Evolutionary conservation across 306 rosid genomes (phyloP).

Genomic region (Malus sieversii): DNA sequence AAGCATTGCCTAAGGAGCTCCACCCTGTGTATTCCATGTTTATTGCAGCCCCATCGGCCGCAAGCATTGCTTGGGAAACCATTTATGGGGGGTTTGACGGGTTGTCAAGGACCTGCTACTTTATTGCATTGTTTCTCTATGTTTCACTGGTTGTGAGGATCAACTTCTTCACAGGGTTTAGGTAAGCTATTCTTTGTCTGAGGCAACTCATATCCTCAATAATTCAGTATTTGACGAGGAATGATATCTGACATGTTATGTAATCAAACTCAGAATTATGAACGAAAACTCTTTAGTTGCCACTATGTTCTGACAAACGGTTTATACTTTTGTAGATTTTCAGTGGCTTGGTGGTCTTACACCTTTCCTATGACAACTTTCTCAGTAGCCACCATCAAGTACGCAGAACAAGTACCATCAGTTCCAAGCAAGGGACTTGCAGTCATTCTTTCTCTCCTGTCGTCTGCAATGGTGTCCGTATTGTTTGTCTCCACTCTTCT

Average conservation of each 20-base stretch:
- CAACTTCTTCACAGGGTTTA: slow-evolving; percentile 80
- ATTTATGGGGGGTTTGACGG: slow-evolving; percentile 66
- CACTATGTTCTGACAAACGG: too few relatives aligned
- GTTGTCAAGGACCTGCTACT: slow-evolving; percentile 63
- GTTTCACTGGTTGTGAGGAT: slow-evolving; percentile 58
- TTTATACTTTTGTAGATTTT: slow-evolving; percentile 45
- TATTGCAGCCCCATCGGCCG: slow-evolving; percentile 82
- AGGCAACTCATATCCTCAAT: not conserved
- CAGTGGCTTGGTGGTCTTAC: slow-evolving; percentile 93
- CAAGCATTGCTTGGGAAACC: slow-evolving; percentile 67
- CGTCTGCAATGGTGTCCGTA: slow-evolving; percentile 60
- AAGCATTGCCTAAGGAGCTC: slow-evolving; percentile 71
- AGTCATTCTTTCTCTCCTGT: slow-evolving; percentile 58
- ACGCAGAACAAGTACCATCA: slow-evolving; percentile 71
- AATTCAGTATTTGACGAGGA: not conserved
- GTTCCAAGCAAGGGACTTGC: slow-evolving; percentile 62
- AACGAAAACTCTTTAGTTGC: too few relatives aligned
- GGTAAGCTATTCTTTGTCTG: slow-evolving; percentile 26
- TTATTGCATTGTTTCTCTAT: slow-evolving; percentile 80
- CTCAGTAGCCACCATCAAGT: slow-evolving; percentile 66
- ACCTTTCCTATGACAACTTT: slow-evolving; percentile 83
- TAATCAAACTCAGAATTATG: not conserved
- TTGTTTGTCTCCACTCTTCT: slow-evolving; percentile 67
- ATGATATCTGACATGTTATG: not conserved
- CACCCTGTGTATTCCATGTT: slow-evolving; percentile 94